Evolutionary conservation across 805 yeast genomes (phyloP), one percentile per base, ranked within the genome.

Genomic region (Metschnikowia baotianmanensis): DNA sequence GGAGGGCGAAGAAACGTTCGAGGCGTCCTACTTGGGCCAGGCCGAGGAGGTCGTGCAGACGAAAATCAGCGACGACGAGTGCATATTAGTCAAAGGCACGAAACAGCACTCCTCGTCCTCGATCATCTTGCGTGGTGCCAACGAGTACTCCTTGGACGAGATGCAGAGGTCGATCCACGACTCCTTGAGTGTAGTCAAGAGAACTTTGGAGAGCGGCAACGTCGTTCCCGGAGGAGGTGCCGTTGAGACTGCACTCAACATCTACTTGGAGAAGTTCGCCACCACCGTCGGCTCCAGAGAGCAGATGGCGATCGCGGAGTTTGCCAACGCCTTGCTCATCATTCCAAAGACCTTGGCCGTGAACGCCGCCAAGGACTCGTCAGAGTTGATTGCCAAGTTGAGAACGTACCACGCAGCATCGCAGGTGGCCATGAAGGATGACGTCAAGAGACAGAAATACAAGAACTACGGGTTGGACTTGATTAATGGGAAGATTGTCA

Each of bases 191-290:
- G 99, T 93, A 26, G 96, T 93, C 26, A 93, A 93, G 71, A 82
- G 99, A 61, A 89, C 98, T 10, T 76, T 95, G 52, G 99, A 93
- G 66, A 81, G 91, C 57, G 98, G 97, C 16, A 69, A 77, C 51
- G 90, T 95, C 43, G 99, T 93, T 5, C 98, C 99, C 31, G 99
- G 99, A 47, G 99, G 99, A 51, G 99, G 99, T 46, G 95, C 96
- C n/a, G 99, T 93, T 25, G 99, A 93, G 69, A 77, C 96, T 37
- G 98, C 98, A 2, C 76, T 93, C 59, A 90, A 89, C 69, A 89
- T 93, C 38, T 93, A 87, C 63, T 73, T 93, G 61, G 99, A 93
- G 65, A 91, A 87, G 62, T 93, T 93, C 65, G 99, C 99, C 36
- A 93, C 98, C 7, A 89, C 98, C 1, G 91, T 93, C 37, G 97